Conservation (phyloP, 2,329 filamentous ascomycete genomes). For the Colletotrichum agaves region DNA sequence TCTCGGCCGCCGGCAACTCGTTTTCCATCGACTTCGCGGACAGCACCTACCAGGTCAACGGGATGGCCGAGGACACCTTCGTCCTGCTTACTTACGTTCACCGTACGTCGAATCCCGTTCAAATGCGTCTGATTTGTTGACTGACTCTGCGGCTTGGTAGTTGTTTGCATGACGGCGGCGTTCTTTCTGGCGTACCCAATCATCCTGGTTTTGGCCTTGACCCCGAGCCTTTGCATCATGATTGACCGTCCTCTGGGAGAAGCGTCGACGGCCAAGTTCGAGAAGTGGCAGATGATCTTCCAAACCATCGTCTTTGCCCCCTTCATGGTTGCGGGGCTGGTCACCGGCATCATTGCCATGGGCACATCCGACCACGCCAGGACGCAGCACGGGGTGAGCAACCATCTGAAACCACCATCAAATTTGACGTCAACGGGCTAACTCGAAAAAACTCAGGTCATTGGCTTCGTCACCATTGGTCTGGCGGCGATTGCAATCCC, state of each 20-base stretch:
- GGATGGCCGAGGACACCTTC: conserved; percentile 5
- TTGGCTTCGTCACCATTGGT: conserved; percentile 18
- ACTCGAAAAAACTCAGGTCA: background rate
- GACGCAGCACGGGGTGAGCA: conserved; percentile 22
- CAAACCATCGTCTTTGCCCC: conserved; percentile 13
- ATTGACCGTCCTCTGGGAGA: conserved; percentile 26
- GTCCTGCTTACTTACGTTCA: conserved; percentile 26
- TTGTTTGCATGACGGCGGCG: conserved; percentile 19
- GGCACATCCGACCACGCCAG: conserved; percentile 14
- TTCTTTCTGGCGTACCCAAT: conserved; percentile 30
- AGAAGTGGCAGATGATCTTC: conserved; percentile 27
- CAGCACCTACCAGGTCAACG: conserved; percentile 16
- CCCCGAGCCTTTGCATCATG: conserved; percentile 25
- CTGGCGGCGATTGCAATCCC: conserved; percentile 17
- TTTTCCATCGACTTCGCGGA: conserved; percentile 30
- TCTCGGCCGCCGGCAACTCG: conserved; percentile 16
- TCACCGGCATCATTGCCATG: conserved; percentile 15
- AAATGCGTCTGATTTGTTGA: too few species aligned
- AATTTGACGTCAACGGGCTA: background rate
- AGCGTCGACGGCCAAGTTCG: conserved; percentile 9
- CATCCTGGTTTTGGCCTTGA: conserved; percentile 19
- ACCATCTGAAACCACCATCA: background rate
- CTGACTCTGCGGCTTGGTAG: background rate
- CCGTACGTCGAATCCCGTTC: background rate
- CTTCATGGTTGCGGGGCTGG: background rate